Conservation (phyloP, 73 alveolate genomes). For the Strombidium stylifer region DNA sequence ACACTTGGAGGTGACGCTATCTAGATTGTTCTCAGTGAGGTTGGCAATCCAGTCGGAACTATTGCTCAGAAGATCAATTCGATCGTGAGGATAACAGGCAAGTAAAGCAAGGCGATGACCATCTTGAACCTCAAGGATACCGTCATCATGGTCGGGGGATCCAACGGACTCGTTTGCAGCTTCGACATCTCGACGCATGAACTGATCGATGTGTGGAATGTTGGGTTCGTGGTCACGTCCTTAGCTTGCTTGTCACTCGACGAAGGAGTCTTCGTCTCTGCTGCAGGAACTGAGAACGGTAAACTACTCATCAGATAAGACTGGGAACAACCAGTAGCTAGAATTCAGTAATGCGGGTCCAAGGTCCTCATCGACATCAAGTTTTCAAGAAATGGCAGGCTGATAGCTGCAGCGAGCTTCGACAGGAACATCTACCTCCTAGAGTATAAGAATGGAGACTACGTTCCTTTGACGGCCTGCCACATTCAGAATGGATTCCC, state of each 20-base stretch:
- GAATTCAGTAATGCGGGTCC: slow-evolving; percentile 74
- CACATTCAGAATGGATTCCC: slow-evolving; percentile 63
- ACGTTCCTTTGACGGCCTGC: slow-evolving; percentile 46
- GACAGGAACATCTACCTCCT: slow-evolving; percentile 72
- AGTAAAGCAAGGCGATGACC: slow-evolving; percentile 59
- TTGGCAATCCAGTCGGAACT: slow-evolving; percentile 13
- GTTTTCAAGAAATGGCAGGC: slow-evolving; percentile 69
- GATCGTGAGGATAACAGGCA: slow-evolving; percentile 68
- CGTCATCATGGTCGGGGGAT: slow-evolving; percentile 76
- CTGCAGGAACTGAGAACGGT: slow-evolving; percentile 87
- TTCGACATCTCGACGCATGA: slow-evolving; percentile 78
- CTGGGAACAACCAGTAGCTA: slow-evolving; percentile 79
- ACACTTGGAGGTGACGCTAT: slow-evolving; percentile 87
- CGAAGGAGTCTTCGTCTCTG: slow-evolving; percentile 75
- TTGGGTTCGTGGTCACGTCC: slow-evolving; percentile 76
- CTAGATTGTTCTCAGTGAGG: slow-evolving; percentile 63
- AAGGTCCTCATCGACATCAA: slow-evolving; percentile 71
- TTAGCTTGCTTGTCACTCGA: slow-evolving; percentile 61
- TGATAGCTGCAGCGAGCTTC: slow-evolving; percentile 68
- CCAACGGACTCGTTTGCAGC: slow-evolving; percentile 68
- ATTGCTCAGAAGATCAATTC: slow-evolving; percentile 69
- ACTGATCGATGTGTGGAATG: slow-evolving; percentile 81
- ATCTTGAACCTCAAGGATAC: slow-evolving; percentile 63
- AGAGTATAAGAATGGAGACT: slow-evolving; percentile 48
- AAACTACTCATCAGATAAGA: slow-evolving; percentile 74